Percentiles rank a stretch among this genome's conserved stretches.
These are phyloP conservation scores for Ascomycota sp. DNA, from an alignment of 2,329 filamentous ascomycete species.

Conservation along the genomic window DNA sequence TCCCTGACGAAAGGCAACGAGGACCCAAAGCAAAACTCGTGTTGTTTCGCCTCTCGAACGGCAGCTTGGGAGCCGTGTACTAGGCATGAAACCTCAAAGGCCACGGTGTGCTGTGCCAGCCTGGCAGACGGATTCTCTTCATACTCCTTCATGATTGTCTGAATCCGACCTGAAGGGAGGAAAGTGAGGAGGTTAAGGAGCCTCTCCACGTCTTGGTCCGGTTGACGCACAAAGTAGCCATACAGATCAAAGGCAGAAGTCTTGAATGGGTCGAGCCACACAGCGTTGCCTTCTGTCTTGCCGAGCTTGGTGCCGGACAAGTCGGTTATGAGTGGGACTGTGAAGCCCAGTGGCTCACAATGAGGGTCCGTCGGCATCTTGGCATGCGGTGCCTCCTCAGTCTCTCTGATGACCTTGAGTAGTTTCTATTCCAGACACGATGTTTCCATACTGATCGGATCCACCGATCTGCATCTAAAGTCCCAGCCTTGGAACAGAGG, in stretches of 20 bases:
- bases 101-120: constrained; percentile 63
- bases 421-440: constrained; percentile 74
- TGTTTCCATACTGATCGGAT: constrained; percentile 92
- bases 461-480: constrained; percentile 90
- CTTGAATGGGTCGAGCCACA: constrained; percentile 75
- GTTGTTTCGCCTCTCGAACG: constrained; percentile 34
- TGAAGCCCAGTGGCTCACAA: constrained; percentile 60
- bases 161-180: constrained; percentile 50
- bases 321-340: constrained; percentile 75
- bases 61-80: constrained; percentile 54
- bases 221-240: constrained; percentile 66
- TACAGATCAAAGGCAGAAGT: constrained; percentile 76
- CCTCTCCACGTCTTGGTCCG: constrained; percentile 62
- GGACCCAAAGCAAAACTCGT: constrained; percentile 31
- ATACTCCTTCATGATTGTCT: constrained; percentile 47
- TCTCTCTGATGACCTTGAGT: constrained; percentile 51
- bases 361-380: constrained; percentile 20
- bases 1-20: too few relatives aligned
- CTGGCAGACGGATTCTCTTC: constrained; percentile 46
- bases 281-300: constrained; percentile 80
- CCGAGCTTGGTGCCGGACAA: constrained; percentile 77
- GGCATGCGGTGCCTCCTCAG: constrained; percentile 23
- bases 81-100: constrained; percentile 61
- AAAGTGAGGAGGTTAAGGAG: constrained; percentile 87
- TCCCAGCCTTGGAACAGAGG: constrained; percentile 91